phyloP scores from a whole-genome alignment of 768 basidiomycete genomes.

The Ephemerocybe angulata region DNA sequence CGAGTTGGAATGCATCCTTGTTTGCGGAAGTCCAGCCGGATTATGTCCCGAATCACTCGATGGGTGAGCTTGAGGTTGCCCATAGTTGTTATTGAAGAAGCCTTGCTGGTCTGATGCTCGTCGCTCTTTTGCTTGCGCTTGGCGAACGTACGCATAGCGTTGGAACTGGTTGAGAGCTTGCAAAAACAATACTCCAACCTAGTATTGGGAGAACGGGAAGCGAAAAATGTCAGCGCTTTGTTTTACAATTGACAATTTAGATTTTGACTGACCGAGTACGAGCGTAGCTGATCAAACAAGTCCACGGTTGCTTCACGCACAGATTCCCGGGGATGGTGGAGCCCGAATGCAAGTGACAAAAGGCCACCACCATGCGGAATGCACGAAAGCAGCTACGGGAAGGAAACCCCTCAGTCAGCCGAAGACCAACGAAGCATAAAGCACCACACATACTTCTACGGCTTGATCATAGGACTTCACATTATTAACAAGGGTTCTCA shows the following conservation, averaged over 20 bases:
- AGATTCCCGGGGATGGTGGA: constrained; percentile 82
- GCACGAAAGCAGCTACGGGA: constrained; percentile 69
- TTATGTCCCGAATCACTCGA: not conserved
- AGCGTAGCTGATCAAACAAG: constrained; percentile 75
- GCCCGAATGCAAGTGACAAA: constrained; percentile 78
- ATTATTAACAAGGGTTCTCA: constrained; percentile 66
- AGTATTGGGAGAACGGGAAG: constrained; percentile 8
- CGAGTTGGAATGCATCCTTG: constrained; percentile 33
- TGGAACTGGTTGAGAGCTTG: constrained; percentile 86
- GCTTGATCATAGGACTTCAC: constrained; percentile 84
- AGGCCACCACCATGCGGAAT: constrained; percentile 78
- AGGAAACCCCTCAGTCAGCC: constrained; percentile 1
- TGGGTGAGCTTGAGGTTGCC: no score
- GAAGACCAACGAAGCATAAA: not conserved
- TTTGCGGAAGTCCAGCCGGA: not conserved
- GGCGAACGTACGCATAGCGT: constrained; percentile 81
- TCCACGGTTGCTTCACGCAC: constrained; percentile 81
- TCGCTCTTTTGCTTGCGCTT: constrained; percentile 66
- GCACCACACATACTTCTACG: constrained; percentile 61
- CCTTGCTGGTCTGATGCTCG: constrained; percentile 30
- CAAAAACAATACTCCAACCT: constrained; percentile 80
- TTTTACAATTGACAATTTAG: constrained; percentile 9
- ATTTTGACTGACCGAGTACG: constrained; percentile 59
- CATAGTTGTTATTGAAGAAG: no score
- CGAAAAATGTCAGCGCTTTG: not conserved